Percentiles rank a stretch among this genome's conserved stretches.
phyloP scores from a whole-genome alignment of 106 monocot species.

The Chionographis japonica region DNA sequence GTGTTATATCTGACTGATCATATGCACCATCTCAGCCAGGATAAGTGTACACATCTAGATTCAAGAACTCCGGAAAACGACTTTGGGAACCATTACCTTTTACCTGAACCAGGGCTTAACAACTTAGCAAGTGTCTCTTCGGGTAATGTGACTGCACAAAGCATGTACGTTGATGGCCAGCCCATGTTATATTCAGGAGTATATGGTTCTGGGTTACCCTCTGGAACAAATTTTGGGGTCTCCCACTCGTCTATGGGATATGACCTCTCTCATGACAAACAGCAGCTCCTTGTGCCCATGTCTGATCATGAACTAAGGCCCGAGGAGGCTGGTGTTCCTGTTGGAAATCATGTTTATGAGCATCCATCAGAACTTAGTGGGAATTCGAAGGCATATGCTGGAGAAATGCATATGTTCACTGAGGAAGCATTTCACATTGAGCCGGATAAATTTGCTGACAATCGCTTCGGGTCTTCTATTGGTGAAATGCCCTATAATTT shows the following conservation, averaged over 20 bases:
- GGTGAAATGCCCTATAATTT: conserved; percentile 42
- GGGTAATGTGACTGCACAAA: conserved; percentile 25
- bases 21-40: conserved; percentile 8
- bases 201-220: conserved; percentile 17
- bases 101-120: conserved; percentile 16
- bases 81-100: conserved; percentile 17
- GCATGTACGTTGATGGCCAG: conserved; percentile 24
- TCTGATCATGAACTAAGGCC: conserved; percentile 24
- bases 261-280: conserved; percentile 29
- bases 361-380: conserved; percentile 28
- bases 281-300: conserved; percentile 9
- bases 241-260: conserved; percentile 24
- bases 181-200: conserved; percentile 15
- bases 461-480: conserved; percentile 40
- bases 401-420: conserved; percentile 31
- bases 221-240: conserved; percentile 12
- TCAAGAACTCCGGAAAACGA: conserved; percentile 25
- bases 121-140: conserved; percentile 9
- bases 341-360: conserved; percentile 31
- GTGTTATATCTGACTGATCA: conserved; percentile 17
- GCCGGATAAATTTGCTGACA: conserved; percentile 49
- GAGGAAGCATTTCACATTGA: conserved; percentile 50
- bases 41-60: conserved; percentile 5
- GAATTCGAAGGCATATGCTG: conserved; percentile 24
- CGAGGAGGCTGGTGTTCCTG: conserved; percentile 22